Evolutionary conservation across 2,329 filamentous ascomycete species (phyloP), one percentile per base, ranked within the genome.

Genomic region (Gaeumannomyces tritici): DNA sequence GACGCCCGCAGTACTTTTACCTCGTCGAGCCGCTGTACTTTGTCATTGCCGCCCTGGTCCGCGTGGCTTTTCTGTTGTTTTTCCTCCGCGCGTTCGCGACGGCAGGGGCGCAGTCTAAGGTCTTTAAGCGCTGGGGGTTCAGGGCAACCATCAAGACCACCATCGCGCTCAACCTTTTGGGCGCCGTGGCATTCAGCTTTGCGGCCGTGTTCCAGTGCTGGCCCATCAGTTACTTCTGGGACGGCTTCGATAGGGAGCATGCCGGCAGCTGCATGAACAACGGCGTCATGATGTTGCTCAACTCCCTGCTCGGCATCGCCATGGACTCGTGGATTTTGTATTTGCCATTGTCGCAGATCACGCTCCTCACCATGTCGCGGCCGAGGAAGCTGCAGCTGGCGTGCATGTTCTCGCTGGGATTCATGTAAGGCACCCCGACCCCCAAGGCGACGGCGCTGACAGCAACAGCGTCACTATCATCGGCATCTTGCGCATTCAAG

Each of bases 301-400:
- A 59, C 58, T 33, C 58, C 58, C 1, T 27, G 21, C 27, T 59
- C n/a, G 33, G 58, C 58, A 59, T 59, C 31, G 2, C 21, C 0
- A 42, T 59, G 15, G 58, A 59, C n/a, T 28, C 51, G 18, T 59
- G 58, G 58, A 42, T 59, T 21, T 21, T 59, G n/a, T 59, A 59
- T 15, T 33, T 59, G n/a, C 58, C 58, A 15, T 15, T 59, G n/a
- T 59, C 58, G 58, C 58, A 59, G 31, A 27, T 59, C n/a, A 11
- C 1, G 18, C 13, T 29, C 8, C 24, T 59, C 18, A 59, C 0
- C 26, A 5, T 58, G 56, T 33, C 56, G 6, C 29, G 18, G 28
- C 27, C 13, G 27, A 29, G 24, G 56, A 58, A 58, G 56, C 4
- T 31, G 13, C 9, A 31, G 28, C 28, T 58, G 21, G 56, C 33